A percentile compares a stretch with the other conserved stretches of the same genome.
Evolutionary conservation across 345 rosid species (phyloP).

Genomic region (Anacardium occidentale): DNA sequence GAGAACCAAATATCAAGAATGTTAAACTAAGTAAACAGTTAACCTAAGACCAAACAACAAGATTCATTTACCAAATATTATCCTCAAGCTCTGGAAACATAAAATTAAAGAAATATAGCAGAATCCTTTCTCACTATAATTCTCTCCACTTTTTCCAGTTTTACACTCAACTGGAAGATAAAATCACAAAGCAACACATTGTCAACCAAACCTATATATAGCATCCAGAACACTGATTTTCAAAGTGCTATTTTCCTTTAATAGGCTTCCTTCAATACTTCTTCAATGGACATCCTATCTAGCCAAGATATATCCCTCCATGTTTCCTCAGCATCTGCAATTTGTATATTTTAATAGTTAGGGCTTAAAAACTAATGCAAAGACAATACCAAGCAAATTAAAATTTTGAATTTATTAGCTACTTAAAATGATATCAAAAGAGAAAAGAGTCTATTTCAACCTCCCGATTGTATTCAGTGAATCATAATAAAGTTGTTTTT

Average conservation of each 20-base stretch:
- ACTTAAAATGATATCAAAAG: no score
- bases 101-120: neutral
- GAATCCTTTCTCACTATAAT: neutral
- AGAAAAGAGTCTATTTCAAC: no score
- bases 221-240: neutral
- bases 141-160: no score
- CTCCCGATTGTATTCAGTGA: no score
- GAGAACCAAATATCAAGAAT: neutral
- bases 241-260: neutral
- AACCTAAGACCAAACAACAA: neutral
- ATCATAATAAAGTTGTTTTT: no score
- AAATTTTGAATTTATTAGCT: no score
- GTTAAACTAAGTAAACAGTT: neutral
- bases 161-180: no score
- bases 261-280: neutral
- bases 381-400: no score
- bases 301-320: neutral
- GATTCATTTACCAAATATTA: neutral
- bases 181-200: neutral
- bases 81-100: neutral
- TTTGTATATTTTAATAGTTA: no score
- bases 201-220: neutral
- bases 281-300: neutral
- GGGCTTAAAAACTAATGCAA: no score
- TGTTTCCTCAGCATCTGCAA: neutral